Evolutionary conservation across 2,329 filamentous ascomycete genomes (phyloP), one percentile per base, ranked within the genome.

Genomic region (Monilinia polystroma): DNA sequence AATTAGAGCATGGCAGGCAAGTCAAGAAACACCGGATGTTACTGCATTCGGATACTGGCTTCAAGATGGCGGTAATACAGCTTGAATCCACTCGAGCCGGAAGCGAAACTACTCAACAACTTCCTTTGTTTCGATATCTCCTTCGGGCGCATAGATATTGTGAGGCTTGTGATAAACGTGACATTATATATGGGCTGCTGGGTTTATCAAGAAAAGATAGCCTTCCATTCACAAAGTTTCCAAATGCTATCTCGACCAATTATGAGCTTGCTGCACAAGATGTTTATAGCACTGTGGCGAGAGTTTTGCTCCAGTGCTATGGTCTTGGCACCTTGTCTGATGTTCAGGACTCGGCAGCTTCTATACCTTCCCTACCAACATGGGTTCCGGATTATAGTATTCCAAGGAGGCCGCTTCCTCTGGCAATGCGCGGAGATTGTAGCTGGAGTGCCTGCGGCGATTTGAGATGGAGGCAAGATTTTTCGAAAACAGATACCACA

Each of bases 371-470:
- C 8, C 29, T 64, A 18, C 63, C 63, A 47, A 58, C 41, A 8
- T 64, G 63, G 63, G 53, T 64, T 20, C 63, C 63, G 20, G 63
- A 64, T 32, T 64, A 64, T 58, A 64, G 63, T 32, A 18, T 38
- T 12, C 43, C n/a, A 1, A 35, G 52, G n/a, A 49, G 43, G 11
- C 53, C 63, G 12, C 32, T 64, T 6, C 53, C 63, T n/a, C 29
- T 64, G 6, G 57, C 53, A 51, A 57, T 58, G 63, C 63, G 63
- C 26, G 63, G 63, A 32, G 52, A 49, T 18, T 49, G 53, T 51
- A n/a, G 5, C 18, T 64, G 53, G 63, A 64, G 26, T 12, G 63
- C 53, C 10, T 49, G 29, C 6, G 63, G 63, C n/a, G 8, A 57
- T 26, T n/a, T 58, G 10, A 18, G 43, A 26, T 64, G 63, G 63